phyloP scores from a whole-genome alignment of 2,329 filamentous ascomycete species.

The Sporothrix mexicana region DNA sequence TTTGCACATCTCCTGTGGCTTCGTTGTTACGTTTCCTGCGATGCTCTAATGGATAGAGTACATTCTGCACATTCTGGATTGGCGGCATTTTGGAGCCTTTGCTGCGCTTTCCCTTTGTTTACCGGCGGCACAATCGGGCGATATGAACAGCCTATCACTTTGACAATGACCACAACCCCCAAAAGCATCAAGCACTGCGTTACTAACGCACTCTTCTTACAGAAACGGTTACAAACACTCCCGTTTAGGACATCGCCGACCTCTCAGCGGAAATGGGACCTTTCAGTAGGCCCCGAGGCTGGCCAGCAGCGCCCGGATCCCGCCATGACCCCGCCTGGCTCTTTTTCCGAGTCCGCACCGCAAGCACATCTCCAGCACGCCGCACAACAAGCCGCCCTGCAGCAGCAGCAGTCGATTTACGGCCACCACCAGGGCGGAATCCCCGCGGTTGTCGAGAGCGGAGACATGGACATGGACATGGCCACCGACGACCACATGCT shows the following conservation, averaged over 20 bases:
- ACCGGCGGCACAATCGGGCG: background rate
- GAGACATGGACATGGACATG: slow-evolving; percentile 59
- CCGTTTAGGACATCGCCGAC: slow-evolving; percentile 56
- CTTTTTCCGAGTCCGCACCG: slow-evolving; percentile 47
- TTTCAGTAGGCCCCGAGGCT: slow-evolving; percentile 38
- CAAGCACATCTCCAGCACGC: slow-evolving; percentile 27
- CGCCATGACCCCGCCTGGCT: slow-evolving; percentile 50
- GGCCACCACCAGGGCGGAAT: slow-evolving; percentile 42
- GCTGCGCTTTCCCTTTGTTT: background rate
- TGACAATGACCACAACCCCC: background rate
- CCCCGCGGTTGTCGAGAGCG: slow-evolving; percentile 34
- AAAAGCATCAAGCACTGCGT: background rate
- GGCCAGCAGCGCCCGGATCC: slow-evolving; percentile 42
- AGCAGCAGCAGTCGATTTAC: slow-evolving; percentile 36
- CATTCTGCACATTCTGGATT: background rate
- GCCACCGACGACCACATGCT: slow-evolving; percentile 48
- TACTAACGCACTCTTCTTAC: background rate
- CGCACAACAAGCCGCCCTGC: slow-evolving; percentile 27
- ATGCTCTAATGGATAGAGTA: background rate
- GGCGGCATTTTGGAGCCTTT: too few species aligned
- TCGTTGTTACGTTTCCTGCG: background rate
- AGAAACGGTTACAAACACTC: slow-evolving; percentile 63
- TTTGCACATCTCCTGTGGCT: background rate
- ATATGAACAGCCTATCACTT: background rate
- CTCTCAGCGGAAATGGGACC: slow-evolving; percentile 47